Evolutionary conservation across 164 flowering plant genomes (phyloP).

Genomic region (Dillenia turbinata): DNA sequence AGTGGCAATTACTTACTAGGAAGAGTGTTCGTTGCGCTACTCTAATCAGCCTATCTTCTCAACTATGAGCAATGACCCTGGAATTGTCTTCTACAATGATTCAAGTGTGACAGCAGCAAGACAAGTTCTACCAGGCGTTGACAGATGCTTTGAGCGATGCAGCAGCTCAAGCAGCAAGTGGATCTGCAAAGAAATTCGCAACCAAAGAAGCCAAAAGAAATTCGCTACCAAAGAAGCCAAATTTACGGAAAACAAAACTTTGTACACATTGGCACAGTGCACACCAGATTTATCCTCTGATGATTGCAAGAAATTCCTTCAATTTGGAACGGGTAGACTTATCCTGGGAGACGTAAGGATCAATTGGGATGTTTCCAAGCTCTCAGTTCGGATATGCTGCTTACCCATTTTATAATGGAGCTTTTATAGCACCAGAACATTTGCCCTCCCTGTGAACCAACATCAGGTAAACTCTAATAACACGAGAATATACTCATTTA

Average conservation of each 20-base stretch:
- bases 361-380: not conserved
- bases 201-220: no score
- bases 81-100: not conserved
- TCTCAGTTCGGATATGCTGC: conserved; percentile 13
- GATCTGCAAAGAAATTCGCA: not conserved
- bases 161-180: no score
- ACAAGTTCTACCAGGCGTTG: not conserved
- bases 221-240: no score
- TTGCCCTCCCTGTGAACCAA: no score
- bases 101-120: not conserved
- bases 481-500: conserved; percentile 21
- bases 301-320: conserved; percentile 6
- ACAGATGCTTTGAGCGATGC: not conserved
- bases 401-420: not conserved
- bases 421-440: not conserved
- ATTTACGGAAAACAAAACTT: not conserved
- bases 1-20: conserved; percentile 18
- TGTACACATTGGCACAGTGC: conserved; percentile 20
- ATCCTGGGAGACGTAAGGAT: not conserved
- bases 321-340: not conserved
- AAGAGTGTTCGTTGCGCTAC: conserved; percentile 21
- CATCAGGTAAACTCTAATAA: not conserved
- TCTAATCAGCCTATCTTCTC: conserved; percentile 9
- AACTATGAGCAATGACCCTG: not conserved
- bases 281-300: conserved; percentile 10